Evolutionary conservation across 306 rosid genomes (phyloP).

Genomic region (Trifolium subterraneum): DNA sequence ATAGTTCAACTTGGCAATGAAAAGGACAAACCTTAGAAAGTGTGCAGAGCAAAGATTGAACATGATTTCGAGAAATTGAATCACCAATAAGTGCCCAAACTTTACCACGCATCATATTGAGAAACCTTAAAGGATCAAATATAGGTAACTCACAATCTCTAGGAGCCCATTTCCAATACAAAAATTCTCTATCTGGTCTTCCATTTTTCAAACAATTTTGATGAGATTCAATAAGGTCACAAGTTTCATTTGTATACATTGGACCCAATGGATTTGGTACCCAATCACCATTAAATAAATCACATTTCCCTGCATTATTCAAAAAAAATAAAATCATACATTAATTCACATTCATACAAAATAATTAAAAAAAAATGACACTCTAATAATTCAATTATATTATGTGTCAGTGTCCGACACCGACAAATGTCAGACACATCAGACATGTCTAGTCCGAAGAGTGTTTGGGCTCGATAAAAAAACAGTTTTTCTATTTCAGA

Average conservation of each 20-base stretch:
- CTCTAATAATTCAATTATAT: too few relatives aligned
- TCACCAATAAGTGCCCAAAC: slow-evolving; percentile 91
- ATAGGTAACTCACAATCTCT: slow-evolving; percentile 68
- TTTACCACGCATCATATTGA: slow-evolving; percentile 74
- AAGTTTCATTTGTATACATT: slow-evolving; percentile 68
- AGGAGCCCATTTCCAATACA: slow-evolving; percentile 91
- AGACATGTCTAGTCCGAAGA: too few relatives aligned
- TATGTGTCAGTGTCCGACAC: too few relatives aligned
- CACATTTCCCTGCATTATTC: slow-evolving; percentile 64
- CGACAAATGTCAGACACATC: too few relatives aligned
- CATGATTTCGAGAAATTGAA: slow-evolving; percentile 94
- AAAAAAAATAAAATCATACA: not conserved
- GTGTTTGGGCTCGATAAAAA: not conserved
- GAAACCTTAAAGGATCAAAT: slow-evolving; percentile 71
- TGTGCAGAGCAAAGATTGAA: slow-evolving; percentile 85
- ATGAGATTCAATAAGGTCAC: slow-evolving; percentile 81
- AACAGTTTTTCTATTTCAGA: not conserved
- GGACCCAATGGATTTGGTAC: slow-evolving; percentile 71
- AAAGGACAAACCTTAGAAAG: slow-evolving; percentile 63
- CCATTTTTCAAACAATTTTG: slow-evolving; percentile 91
- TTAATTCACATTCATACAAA: not conserved
- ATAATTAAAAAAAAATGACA: too few relatives aligned
- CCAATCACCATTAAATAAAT: slow-evolving; percentile 87
- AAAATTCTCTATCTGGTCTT: slow-evolving; percentile 72
- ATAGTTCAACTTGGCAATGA: not conserved